Evolutionary conservation across 1,139 yeast species (phyloP), one percentile per base, ranked within the genome.

Genomic region (Debaryomyces subglobosus): DNA sequence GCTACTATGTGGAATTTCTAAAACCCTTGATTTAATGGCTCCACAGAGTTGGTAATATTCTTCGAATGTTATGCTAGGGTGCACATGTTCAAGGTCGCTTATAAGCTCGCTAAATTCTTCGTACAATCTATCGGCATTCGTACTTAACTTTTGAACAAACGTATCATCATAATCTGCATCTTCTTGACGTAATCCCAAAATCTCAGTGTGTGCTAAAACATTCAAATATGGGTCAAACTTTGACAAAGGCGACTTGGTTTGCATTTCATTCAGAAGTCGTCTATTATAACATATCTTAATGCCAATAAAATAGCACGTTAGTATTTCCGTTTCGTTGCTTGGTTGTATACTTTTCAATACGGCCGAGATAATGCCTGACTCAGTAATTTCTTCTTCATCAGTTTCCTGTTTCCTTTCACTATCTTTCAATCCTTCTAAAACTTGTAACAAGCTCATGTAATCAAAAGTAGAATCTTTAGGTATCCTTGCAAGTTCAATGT

Each of bases 1-100:
- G 7, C 52, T 56, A 1, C 52, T 58, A 44, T 79, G 67, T 2
- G 92, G 91, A 3, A 85, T 83, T 59, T 85, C 90, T 45, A 85
- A 66, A 0, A 80, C 77, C 49, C 92, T 68, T 0, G 89, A 84
- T 39, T 74, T 67, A 0, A 85, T 69, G 0, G 85, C 84, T 37
- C 78, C 74, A 46, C 67, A 69, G 12, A 84, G 58, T 48, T 77
- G 84, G 44, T 60, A 65, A 21, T 70, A 67, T 33, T 61, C 65
- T 1, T 55, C 63, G 50, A 20, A 51, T 43, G 46, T 16, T 44
- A 49, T 24, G 3, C 49, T 56, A 15, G 36, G 6, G 39, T 46
- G 45, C 15, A 37, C 43, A 12, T 56, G 30, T 0, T 50, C 46
- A 21, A 53, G 42, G 45, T 60, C 57, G 13, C 56, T 57, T 27